Base-by-base conservation (phyloP, 768 basidiomycete genomes). In the Amanita subjunquillea region DNA sequence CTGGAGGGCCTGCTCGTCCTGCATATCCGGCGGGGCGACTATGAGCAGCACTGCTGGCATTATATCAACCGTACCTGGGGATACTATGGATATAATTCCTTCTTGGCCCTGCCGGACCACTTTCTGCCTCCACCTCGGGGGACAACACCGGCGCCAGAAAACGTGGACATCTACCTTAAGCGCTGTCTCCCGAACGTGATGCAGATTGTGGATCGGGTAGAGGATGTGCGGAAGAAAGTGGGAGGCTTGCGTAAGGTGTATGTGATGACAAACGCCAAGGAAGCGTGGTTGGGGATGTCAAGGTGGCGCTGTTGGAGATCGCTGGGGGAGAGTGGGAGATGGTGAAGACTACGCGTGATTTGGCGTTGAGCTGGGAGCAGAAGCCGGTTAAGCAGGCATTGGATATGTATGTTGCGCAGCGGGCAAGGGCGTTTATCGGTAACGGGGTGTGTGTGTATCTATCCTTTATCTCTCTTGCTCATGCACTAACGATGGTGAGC, bases 351-450 rank as follows among this genome's bases (percentile, higher is more conserved):
- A 82, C 78, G 50, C 65, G 77, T 23, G 82, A 86, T 60, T 55
- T 86, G 41, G 52, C 59, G 30, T 59, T 83, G 17, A 70, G 66
- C 9, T 72, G 73, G 73, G 80, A 83, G 60, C 76, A 78, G 50
- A 73, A 74, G 56, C 75, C 74, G 9, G 73, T 83, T 7, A 67
- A 73, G 20, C 79, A 83, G 62, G 74, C 78, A 2, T 63, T 82
- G 59, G 85, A 87, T 63, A 85, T 86, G 83, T 69, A 81, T 56
- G 74, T 86, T 39, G 84, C 74, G 10, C 70, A 78, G 60, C 65
- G 79, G 49, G 82, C 83, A 1, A 76, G 82, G 58, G 71, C 79
- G 53, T 78, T 87, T 55, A 67, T 87, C 42, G 85, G 85, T 7
- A 87, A 86, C 59, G 85, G 84, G 53, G 83, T 83, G 60, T 56